These are phyloP conservation scores for Aureobasidium sp. DNA, from an alignment of 2,329 filamentous ascomycete species.

Conservation along the genomic window DNA sequence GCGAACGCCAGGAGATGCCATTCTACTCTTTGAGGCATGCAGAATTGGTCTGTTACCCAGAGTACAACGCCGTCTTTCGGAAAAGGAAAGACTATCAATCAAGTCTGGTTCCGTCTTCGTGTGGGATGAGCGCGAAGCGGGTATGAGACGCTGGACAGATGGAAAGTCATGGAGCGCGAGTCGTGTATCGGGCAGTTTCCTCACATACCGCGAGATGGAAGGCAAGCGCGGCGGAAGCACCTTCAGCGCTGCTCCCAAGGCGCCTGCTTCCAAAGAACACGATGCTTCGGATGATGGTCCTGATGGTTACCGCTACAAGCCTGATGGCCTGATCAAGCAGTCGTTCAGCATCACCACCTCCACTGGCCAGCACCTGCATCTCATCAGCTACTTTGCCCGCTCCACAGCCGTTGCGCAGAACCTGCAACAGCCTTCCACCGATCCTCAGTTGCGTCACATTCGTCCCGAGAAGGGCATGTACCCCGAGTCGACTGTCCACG, in stretches of 20 bases:
- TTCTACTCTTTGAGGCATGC: constrained; percentile 97
- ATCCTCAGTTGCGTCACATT: constrained; percentile 73
- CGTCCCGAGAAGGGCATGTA: constrained; percentile 91
- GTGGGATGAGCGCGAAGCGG: constrained; percentile 98
- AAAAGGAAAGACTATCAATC: constrained; percentile 95
- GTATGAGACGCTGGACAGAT: constrained; percentile 97
- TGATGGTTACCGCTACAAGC: constrained; percentile 90
- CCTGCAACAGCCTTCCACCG: constrained; percentile 72
- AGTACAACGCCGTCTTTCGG: constrained; percentile 85
- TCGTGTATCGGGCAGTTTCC: constrained; percentile 90
- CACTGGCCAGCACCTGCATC: constrained; percentile 80
- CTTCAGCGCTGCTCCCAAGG: constrained; percentile 48
- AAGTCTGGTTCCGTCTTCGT: constrained; percentile 96
- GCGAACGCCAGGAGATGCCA: constrained; percentile 90
- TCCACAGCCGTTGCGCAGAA: constrained; percentile 65
- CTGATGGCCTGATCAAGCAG: constrained; percentile 97
- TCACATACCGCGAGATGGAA: constrained; percentile 98
- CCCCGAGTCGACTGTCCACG: constrained; percentile 88
- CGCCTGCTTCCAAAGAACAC: constrained; percentile 37
- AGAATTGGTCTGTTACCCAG: constrained; percentile 80
- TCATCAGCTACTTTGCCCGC: constrained; percentile 94
- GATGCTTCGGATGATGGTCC: constrained; percentile 71
- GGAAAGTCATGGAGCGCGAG: constrained; percentile 99
- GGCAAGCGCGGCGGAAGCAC: constrained; percentile 78
- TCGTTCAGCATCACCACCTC: constrained; percentile 98